Base-by-base conservation (phyloP, 768 basidiomycete genomes). In the Collybiopsis luxurians region DNA sequence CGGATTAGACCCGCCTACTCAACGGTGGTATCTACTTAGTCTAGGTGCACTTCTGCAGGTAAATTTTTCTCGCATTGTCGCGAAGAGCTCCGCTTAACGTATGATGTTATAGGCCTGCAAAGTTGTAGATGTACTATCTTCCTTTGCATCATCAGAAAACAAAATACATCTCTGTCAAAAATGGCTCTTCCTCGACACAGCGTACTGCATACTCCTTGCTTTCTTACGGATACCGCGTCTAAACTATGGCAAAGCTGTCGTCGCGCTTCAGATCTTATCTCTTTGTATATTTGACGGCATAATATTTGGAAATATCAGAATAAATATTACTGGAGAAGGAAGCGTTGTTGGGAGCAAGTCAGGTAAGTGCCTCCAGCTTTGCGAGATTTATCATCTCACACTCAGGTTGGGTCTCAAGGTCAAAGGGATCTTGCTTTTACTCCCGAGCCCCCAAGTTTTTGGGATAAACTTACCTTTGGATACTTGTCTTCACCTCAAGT, bases 21-120 rank as follows among this genome's bases (percentile, higher is more conserved):
- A 93, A 67, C 79, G 94, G 49, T 79, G 90, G 5, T 92, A 95
- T 64, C 80, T 81, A 60, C 75, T 92, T 43, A 89, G 91, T 59
- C 71, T 93, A 24, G 89, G 87, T 7, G 79, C 86, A 39, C 75
- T 93, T 2, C 76, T 90, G 31, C 92, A 95, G 79, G 92, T 89
- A 60, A n/a, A 54, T 79, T 40, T 53, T 48, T 28, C 49, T 27
- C 12, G 24, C 19, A 21, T 26, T 46, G 9, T 19, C 24, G 24
- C 26, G 47, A 19, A 38, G 31, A 24, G 36, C 50, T 31, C 34
- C 12, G 48, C 21, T 27, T 44, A 15, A 55, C 45, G 64, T 42
- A 63, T 49, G 17, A 54, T 51, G 23, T 38, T 53, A 19, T 51
- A 95, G 92, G 82, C 89, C 26, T 75, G 90, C 60, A 96, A 96